Conservation (phyloP, 2,329 filamentous ascomycete genomes). For the Neoarthrinium moseri region DNA sequence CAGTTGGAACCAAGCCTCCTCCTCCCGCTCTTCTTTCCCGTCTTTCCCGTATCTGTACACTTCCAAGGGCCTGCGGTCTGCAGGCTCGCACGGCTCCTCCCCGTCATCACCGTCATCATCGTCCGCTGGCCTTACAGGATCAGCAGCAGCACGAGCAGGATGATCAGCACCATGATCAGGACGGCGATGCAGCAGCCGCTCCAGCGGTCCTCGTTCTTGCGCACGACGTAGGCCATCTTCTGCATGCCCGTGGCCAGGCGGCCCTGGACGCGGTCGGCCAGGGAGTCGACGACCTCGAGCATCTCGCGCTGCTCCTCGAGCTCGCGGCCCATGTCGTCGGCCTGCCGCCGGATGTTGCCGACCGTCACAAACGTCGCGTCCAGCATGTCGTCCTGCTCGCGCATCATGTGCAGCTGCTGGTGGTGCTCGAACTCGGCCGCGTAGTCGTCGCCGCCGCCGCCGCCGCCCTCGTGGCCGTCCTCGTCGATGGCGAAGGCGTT, state of each 20-base stretch:
- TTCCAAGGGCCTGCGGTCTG: neutral
- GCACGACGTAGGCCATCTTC: slow-evolving; percentile 81
- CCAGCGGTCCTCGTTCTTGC: slow-evolving; percentile 82
- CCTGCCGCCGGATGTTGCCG: slow-evolving; percentile 84
- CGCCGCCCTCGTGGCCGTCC: slow-evolving; percentile 35
- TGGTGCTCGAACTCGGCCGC: slow-evolving; percentile 87
- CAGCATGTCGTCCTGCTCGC: slow-evolving; percentile 89
- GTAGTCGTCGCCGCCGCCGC: slow-evolving; percentile 48
- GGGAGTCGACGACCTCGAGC: slow-evolving; percentile 78
- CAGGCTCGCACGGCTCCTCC: neutral
- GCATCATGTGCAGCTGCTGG: slow-evolving; percentile 87
- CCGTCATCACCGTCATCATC: no score
- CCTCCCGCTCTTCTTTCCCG: no score
- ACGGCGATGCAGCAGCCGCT: slow-evolving; percentile 91
- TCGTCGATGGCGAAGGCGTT: slow-evolving; percentile 55
- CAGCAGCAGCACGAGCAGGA: slow-evolving; percentile 78
- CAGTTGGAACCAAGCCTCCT: no score
- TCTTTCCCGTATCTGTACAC: no score
- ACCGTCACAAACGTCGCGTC: slow-evolving; percentile 93
- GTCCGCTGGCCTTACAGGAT: slow-evolving; percentile 43
- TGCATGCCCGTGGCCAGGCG: slow-evolving; percentile 83
- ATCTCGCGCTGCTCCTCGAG: slow-evolving; percentile 92
- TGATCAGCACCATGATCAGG: slow-evolving; percentile 83
- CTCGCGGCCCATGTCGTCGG: slow-evolving; percentile 93
- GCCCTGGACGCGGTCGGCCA: slow-evolving; percentile 84